These are phyloP conservation scores for Neonectria ditissima DNA, from an alignment of 2,329 filamentous ascomycete species.

Conservation along the genomic window DNA sequence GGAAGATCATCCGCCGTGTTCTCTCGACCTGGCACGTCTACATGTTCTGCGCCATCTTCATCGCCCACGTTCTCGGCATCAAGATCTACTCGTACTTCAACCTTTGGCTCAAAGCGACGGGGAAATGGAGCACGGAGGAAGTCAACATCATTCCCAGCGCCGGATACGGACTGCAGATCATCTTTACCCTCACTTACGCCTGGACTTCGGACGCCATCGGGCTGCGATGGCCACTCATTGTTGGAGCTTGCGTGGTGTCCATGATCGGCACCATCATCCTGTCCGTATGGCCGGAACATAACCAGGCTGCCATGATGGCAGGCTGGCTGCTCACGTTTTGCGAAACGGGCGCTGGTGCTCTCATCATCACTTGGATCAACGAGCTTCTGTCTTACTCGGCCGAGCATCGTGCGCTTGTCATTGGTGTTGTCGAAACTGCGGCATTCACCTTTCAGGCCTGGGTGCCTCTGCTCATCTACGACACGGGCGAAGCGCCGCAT, in stretches of 20 bases:
- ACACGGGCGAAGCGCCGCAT: conserved; percentile 51
- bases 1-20: conserved; percentile 44
- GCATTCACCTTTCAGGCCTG: conserved; percentile 59
- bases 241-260: conserved; percentile 58
- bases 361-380: conserved; percentile 61
- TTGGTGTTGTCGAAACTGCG: conserved; percentile 60
- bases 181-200: conserved; percentile 65
- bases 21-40: conserved; percentile 47
- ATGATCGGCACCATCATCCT: conserved; percentile 51
- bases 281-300: conserved; percentile 49
- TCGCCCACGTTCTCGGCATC: conserved; percentile 49
- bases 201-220: conserved; percentile 68
- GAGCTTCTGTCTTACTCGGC: conserved; percentile 58
- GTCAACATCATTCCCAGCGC: conserved; percentile 64
- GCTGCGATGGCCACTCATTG: conserved; percentile 64
- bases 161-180: conserved; percentile 52
- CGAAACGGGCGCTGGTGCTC: conserved; percentile 50
- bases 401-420: conserved; percentile 61
- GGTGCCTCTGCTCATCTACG: conserved; percentile 54
- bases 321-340: conserved; percentile 52
- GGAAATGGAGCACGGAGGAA: conserved; percentile 50
- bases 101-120: conserved; percentile 48
- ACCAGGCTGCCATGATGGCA: conserved; percentile 50
- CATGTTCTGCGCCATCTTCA: conserved; percentile 51
- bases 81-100: conserved; percentile 52